These are phyloP conservation scores for Populus deltoides DNA, from an alignment of 345 rosid genomes.

Conservation along the genomic window DNA sequence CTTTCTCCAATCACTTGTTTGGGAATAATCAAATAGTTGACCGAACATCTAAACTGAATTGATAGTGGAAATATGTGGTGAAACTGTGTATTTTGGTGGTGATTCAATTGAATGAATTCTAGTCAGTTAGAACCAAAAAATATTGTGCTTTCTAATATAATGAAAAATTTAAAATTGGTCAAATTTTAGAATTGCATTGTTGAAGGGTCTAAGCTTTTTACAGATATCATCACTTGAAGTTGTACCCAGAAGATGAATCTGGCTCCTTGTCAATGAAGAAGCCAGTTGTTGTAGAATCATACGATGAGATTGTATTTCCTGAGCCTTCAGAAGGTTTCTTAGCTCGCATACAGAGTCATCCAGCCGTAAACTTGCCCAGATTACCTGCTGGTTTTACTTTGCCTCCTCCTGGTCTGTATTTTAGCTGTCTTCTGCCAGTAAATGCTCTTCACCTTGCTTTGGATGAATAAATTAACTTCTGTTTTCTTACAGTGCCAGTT, in stretches of 20 bases:
- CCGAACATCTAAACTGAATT: not conserved
- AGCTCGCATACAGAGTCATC: constrained; percentile 31
- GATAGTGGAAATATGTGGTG: not conserved
- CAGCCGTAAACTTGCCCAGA: constrained; percentile 30
- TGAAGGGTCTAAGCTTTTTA: not conserved
- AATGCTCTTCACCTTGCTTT: constrained; percentile 11
- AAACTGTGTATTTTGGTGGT: not conserved
- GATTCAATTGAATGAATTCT: not conserved
- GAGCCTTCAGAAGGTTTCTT: constrained; percentile 33
- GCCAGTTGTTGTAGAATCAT: constrained; percentile 34
- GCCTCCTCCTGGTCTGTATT: constrained; percentile 20
- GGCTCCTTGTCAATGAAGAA: constrained; percentile 30
- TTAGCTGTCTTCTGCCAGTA: not conserved
- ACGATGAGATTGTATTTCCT: constrained; percentile 34
- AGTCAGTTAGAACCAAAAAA: not conserved
- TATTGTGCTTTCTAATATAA: not conserved
- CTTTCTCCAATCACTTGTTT: not conserved
- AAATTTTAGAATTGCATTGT: not conserved
- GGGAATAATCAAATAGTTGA: not conserved
- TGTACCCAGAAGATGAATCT: constrained; percentile 33
- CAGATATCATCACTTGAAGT: constrained; percentile 32
- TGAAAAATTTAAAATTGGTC: not conserved
- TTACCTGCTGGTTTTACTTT: constrained; percentile 33
- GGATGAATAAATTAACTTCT: not conserved
- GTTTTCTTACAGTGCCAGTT: constrained; percentile 16